A percentile compares a stretch with the other conserved stretches of the same genome.
Evolutionary conservation across 202 grass and related monocot genomes (phyloP).

Genomic region (Panicum virgatum): DNA sequence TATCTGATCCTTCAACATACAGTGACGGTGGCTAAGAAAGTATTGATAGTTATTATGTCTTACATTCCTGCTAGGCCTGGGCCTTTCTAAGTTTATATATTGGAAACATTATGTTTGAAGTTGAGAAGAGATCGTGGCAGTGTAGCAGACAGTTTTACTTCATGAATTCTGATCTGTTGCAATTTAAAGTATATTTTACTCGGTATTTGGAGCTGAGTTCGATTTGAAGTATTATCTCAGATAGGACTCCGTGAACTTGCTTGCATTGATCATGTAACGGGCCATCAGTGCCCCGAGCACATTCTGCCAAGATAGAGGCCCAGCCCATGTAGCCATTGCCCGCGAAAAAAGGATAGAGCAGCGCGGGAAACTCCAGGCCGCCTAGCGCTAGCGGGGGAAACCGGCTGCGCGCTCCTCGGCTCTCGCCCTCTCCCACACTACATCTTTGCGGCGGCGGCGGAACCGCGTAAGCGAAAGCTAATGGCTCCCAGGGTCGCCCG

Average conservation of each 20-base stretch:
- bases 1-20: neutral
- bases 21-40: neutral
- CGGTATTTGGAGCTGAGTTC: neutral
- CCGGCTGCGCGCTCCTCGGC: neutral
- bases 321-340: constrained; percentile 15
- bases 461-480: neutral
- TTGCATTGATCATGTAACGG: neutral
- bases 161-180: neutral
- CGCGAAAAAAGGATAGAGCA: neutral
- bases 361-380: constrained; percentile 29
- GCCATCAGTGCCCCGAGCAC: too few relatives aligned
- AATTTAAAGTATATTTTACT: neutral
- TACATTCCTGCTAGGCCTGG: neutral
- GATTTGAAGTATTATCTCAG: neutral
- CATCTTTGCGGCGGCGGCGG: constrained; percentile 26
- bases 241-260: neutral
- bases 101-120: neutral
- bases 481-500: constrained; percentile 46
- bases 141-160: neutral
- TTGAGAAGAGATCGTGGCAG: neutral
- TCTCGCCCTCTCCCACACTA: too few relatives aligned
- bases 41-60: neutral
- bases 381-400: neutral
- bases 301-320: neutral
- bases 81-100: neutral